Evolutionary conservation across 306 rosid genomes (phyloP), one percentile per base, ranked within the genome.

Genomic region (Cucurbita moschata): DNA sequence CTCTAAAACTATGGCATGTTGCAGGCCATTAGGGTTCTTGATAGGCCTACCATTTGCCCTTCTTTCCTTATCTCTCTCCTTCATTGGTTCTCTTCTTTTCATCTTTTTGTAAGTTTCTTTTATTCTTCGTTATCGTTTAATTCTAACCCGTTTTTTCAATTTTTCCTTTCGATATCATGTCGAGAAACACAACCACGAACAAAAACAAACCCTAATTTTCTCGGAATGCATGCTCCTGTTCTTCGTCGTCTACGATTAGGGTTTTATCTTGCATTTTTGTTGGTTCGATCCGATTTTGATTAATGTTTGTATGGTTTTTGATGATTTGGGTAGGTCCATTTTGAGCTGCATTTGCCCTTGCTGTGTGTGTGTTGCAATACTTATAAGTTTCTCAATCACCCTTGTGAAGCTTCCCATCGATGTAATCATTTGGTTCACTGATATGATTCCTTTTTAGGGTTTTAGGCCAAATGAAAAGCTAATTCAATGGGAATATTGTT

Each of bases 331-430:
- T 70, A 84, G 83, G 79, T 79, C 81, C 3, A 26, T 64, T 54
- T 74, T 84, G 79, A 81, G 83, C 67, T 84, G 81, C 60, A 11
- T 84, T 78, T 84, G 87, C 75, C 87, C 85, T 42, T 79, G 83
- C 73, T 81, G 79, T 37, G 3, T 71, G 16, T 84, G 87, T 67
- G 81, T 69, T 12, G 76, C 74, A 5, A 73, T 71, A 11, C 40
- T 84, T 14, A 72, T 79, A 42, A 73, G 81, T 60, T 59, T 76
- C 9, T 78, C 85, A 8, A 37, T 81, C 57, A 52, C 60, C 75
- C 71, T 81, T 4, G 43, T 79, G 56, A 73, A 79, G 76, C 77
- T 84, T 79, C 85, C 87, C 35, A 44, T 81, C 16, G 11, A 70
- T 13, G 40, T 81, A 12, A 43, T 84, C 2, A 55, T 52, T 10